Conservation (phyloP, 2,329 filamentous ascomycete species). For the Neofusicoccum kwambonambiense region DNA sequence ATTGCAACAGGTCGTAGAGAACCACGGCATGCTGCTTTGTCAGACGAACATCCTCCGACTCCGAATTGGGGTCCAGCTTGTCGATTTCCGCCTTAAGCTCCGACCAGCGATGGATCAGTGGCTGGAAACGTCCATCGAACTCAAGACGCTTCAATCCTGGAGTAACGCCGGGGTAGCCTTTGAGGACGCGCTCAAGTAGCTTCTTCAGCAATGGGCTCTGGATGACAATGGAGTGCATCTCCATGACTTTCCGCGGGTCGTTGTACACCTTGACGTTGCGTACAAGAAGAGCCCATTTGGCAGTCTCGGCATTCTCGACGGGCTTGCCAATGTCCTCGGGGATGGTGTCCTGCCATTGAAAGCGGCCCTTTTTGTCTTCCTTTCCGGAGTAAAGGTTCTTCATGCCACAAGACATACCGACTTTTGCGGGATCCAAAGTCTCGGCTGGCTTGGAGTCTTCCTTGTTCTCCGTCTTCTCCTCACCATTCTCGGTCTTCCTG, state of each 20-base stretch:
- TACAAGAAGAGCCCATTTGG: conserved; percentile 58
- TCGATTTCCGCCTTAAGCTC: conserved; percentile 26
- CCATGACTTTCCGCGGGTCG: conserved; percentile 60
- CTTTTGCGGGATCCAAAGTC: conserved; percentile 24
- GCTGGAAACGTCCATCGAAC: conserved; percentile 60
- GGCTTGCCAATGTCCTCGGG: conserved; percentile 50
- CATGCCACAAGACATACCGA: conserved; percentile 41
- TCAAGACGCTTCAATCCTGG: conserved; percentile 60
- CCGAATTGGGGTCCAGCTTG: conserved; percentile 9
- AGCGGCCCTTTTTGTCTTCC: conserved; percentile 44
- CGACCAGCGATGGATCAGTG: conserved; percentile 65
- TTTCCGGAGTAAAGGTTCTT: conserved; percentile 53
- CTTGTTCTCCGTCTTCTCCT: conserved; percentile 3
- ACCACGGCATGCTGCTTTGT: conserved; percentile 41
- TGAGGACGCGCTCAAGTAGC: conserved; percentile 55
- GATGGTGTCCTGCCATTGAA: conserved; percentile 51
- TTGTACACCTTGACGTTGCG: conserved; percentile 45
- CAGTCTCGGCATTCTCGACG: conserved; percentile 59
- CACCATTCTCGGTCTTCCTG: conserved; percentile 2
- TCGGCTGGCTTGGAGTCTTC: conserved; percentile 15
- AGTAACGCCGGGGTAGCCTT: conserved; percentile 60
- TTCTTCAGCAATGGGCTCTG: conserved; percentile 62
- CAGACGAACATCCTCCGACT: conserved; percentile 28
- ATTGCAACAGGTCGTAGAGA: conserved; percentile 37
- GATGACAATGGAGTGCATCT: conserved; percentile 62